Evolutionary conservation across 2,329 filamentous ascomycete genomes (phyloP).

Genomic region (Mariannaea elegans): DNA sequence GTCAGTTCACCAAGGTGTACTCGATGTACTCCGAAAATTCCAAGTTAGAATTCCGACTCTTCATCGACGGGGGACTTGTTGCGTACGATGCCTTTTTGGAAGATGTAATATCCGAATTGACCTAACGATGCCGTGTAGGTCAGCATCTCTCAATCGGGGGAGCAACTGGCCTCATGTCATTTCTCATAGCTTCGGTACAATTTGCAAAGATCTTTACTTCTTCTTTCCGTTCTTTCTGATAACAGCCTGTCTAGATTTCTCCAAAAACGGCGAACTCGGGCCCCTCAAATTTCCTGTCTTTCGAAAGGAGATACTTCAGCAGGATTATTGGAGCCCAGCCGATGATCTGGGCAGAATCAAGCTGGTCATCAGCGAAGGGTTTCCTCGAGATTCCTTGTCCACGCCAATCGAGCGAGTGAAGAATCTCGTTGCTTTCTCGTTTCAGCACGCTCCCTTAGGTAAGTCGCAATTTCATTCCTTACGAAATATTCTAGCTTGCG

Average conservation of each 20-base stretch:
- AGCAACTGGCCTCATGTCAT: conserved; percentile 62
- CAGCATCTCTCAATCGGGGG: conserved; percentile 62
- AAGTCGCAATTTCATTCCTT: conserved; percentile 36
- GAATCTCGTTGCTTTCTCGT: conserved; percentile 81
- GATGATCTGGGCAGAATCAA: conserved; percentile 80
- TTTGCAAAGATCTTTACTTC: neutral
- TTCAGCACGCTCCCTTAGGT: conserved; percentile 86
- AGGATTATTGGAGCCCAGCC: conserved; percentile 75
- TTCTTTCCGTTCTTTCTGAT: rapidly evolving
- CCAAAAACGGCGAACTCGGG: conserved; percentile 66
- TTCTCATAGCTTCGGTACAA: conserved; percentile 53
- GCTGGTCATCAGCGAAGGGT: conserved; percentile 78
- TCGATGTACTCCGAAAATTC: conserved; percentile 65
- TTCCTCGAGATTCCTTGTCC: conserved; percentile 61
- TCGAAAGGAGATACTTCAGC: conserved; percentile 72
- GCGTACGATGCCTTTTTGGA: conserved; percentile 55
- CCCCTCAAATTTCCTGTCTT: conserved; percentile 78
- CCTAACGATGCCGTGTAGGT: conserved; percentile 49
- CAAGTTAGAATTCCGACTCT: conserved; percentile 72
- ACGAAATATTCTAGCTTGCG: neutral
- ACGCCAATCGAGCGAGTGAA: conserved; percentile 72
- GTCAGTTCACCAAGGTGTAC: conserved; percentile 63
- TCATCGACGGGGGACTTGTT: conserved; percentile 72
- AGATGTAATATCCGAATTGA: too few species aligned
- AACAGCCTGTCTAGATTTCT: conserved; percentile 51